A percentile compares a stretch with the other conserved stretches of the same genome.
Evolutionary conservation across 208 protist species (phyloP).

Genomic region (Leishmania lainsoni): DNA sequence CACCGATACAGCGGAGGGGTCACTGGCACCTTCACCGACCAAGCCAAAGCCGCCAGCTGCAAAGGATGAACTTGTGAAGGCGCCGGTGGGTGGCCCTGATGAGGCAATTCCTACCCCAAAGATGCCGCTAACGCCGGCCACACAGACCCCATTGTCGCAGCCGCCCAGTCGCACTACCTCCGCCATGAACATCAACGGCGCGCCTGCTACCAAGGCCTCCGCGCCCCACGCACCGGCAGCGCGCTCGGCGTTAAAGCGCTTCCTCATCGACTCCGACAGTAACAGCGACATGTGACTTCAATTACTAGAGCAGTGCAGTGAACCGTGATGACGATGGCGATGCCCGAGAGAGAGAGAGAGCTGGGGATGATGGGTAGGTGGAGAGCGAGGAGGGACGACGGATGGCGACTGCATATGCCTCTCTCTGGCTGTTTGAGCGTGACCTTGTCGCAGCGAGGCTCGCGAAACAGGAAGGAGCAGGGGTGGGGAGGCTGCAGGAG

Average conservation of each 20-base stretch:
- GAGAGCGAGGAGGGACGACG: neutral
- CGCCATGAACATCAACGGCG: neutral
- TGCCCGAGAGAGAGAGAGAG: neutral
- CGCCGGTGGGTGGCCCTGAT: conserved; percentile 1
- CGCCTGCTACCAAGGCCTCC: neutral
- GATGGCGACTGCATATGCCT: neutral
- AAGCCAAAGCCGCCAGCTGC: neutral
- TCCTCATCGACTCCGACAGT: conserved; percentile 74
- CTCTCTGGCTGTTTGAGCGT: neutral
- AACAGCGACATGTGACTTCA: conserved; percentile 31
- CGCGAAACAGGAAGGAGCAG: neutral
- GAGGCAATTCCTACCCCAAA: neutral
- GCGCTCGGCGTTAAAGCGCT: conserved; percentile 38
- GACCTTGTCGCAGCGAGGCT: neutral
- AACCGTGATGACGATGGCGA: neutral
- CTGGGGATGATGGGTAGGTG: neutral
- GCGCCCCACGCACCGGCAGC: neutral
- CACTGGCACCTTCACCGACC: neutral
- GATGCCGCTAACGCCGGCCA: conserved; percentile 9
- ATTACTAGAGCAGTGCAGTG: neutral
- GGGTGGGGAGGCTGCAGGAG: neutral
- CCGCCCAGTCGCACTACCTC: conserved; percentile 12
- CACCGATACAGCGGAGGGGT: conserved; percentile 8
- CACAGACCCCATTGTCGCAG: conserved; percentile 8
- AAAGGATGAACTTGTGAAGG: conserved; percentile 9